Evolutionary conservation across 73 alveolate species (phyloP), one percentile per base, ranked within the genome.

Genomic region (Halteria grandinella): DNA sequence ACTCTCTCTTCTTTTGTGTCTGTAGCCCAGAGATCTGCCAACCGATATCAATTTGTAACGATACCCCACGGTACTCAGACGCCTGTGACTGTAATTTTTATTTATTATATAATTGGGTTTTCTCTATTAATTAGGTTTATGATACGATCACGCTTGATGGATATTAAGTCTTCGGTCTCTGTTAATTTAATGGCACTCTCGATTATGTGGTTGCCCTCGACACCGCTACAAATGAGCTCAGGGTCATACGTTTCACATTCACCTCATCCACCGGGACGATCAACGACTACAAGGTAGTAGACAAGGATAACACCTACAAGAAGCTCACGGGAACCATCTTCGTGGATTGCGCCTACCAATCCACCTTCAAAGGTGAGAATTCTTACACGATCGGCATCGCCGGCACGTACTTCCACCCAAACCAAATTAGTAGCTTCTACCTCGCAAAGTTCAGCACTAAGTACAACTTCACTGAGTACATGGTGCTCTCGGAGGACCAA

Each of bases 331-430:
- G 69, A 21, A 24, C 77, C 5, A 54, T 79, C 37, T 66, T 33
- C 39, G 69, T 64, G 0, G 89, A 79, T 25, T 79, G 89, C 21
- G 23, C 27, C n/a, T 77, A 49, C 50, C 21, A 15, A 8, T 82
- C 54, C 4, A 12, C 25, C 45, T 69, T 34, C 77, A 37, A 64
- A 32, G 79, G 72, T 0, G 20, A 20, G 34, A 50, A 47, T 39
- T 24, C 75, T 25, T 79, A 79, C 43, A 20, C 29, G 18, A 79
- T 79, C 15, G 89, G 83, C 2, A 69, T 79, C 10, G 89, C 83
- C 8, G 89, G 77, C 21, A 62, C 89, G 24, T 49, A 64, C 20
- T 34, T 34, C n/a, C 54, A 79, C 14, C 54, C 83, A 31, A 51
- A 55, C 23, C 43, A 63, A 33, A 21, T 39, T 24, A 60, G 77